phyloP scores from a whole-genome alignment of 2,329 filamentous ascomycete species.

The Clonostachys byssicola region DNA sequence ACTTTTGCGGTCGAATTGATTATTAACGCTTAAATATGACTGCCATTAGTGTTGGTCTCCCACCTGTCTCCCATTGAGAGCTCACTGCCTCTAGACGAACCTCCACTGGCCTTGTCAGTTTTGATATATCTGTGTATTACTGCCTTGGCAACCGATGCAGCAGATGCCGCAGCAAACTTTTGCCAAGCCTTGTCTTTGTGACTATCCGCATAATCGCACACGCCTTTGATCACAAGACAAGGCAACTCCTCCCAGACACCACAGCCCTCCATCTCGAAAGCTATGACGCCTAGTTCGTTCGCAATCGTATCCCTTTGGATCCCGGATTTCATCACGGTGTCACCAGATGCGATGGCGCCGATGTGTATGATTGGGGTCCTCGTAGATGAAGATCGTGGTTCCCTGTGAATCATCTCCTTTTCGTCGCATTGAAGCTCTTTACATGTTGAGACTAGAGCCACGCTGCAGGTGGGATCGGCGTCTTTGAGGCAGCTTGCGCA shows the following conservation, averaged over 20 bases:
- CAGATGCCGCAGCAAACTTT: conserved; percentile 27
- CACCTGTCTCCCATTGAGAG: too few species aligned
- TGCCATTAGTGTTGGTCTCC: too few species aligned
- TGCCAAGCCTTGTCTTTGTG: conserved; percentile 24
- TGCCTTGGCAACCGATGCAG: conserved; percentile 20
- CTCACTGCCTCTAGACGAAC: too few species aligned
- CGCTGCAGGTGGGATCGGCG: conserved; percentile 10
- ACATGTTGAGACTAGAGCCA: conserved; percentile 12
- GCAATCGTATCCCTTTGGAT: neutral
- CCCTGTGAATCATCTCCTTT: conserved; percentile 4
- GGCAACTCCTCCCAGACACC: conserved; percentile 23
- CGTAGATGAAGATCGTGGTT: neutral
- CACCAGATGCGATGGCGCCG: neutral
- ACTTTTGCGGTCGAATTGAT: too few species aligned
- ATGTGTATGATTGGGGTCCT: conserved; percentile 1
- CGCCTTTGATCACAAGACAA: conserved; percentile 29
- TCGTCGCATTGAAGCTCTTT: conserved; percentile 17
- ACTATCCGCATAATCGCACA: conserved; percentile 22
- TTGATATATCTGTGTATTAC: neutral
- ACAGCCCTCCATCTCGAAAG: conserved; percentile 25
- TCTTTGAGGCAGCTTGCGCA: neutral
- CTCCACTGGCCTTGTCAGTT: too few species aligned
- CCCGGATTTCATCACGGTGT: neutral
- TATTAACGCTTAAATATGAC: too few species aligned
- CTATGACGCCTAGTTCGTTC: neutral